These are phyloP conservation scores for Aspergillus hiratsukae DNA, from an alignment of 2,329 filamentous ascomycete genomes.

Conservation along the genomic window DNA sequence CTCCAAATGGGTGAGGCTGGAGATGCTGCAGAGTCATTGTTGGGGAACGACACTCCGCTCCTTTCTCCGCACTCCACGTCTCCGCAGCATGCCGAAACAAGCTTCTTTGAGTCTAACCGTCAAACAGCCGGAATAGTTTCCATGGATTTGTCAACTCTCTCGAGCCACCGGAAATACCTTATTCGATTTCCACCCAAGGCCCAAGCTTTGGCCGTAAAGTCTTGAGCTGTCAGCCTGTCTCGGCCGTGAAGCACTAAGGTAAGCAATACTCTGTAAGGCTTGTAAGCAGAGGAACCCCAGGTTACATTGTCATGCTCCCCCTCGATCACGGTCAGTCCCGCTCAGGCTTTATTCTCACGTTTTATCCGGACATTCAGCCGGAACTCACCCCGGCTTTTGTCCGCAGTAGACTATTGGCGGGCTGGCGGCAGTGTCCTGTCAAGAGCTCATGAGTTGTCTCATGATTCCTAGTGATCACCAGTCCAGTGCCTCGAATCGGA, in stretches of 20 bases:
- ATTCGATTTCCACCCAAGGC: too few relatives aligned
- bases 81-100: not conserved
- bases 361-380: slow-evolving; percentile 6
- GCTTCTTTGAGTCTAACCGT: not conserved
- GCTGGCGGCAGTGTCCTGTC: not conserved
- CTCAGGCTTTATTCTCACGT: not conserved
- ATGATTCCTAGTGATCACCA: not conserved
- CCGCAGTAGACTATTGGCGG: not conserved
- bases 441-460: not conserved
- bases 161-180: not conserved
- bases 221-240: not conserved
- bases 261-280: too few relatives aligned
- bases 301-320: not conserved
- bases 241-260: not conserved
- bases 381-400: not conserved
- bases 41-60: not conserved
- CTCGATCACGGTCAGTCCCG: not conserved
- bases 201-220: not conserved
- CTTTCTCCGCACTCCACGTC: not conserved
- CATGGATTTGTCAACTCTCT: not conserved
- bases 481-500: not conserved
- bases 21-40: not conserved
- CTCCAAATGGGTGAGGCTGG: not conserved
- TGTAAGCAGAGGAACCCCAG: not conserved
- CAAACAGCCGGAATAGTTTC: too few relatives aligned